Conservation (phyloP, 2,329 filamentous ascomycete genomes). For the Chalara sp. region DNA sequence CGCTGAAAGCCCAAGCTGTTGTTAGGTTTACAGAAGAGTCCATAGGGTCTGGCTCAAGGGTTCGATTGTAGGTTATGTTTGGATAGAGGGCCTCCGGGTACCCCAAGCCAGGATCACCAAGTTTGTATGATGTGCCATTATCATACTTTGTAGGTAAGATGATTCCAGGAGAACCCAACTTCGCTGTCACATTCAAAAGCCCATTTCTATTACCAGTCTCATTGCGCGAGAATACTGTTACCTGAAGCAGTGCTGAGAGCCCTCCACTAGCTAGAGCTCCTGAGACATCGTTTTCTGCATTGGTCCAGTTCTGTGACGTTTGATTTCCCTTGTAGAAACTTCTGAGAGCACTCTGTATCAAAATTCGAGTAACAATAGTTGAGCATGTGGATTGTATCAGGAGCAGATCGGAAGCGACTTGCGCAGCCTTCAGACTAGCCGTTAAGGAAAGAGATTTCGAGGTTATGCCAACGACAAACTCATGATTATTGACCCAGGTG, state of each 20-base stretch:
- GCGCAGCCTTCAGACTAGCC: slow-evolving; percentile 79
- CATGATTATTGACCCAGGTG: slow-evolving; percentile 56
- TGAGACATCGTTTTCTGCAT: slow-evolving; percentile 56
- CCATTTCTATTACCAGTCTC: slow-evolving; percentile 47
- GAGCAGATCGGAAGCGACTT: slow-evolving; percentile 71
- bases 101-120: slow-evolving; percentile 54
- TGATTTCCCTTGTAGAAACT: slow-evolving; percentile 50
- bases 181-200: slow-evolving; percentile 58
- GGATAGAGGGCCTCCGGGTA: slow-evolving; percentile 71
- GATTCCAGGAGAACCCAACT: slow-evolving; percentile 38
- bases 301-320: slow-evolving; percentile 51
- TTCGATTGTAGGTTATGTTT: slow-evolving; percentile 58
- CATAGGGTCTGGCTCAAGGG: slow-evolving; percentile 16
- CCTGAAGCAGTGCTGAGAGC: slow-evolving; percentile 54
- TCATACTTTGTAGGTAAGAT: slow-evolving; percentile 51
- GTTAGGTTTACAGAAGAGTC: slow-evolving; percentile 19
- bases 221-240: slow-evolving; percentile 65
- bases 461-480: slow-evolving; percentile 51
- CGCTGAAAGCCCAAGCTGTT: slow-evolving; percentile 19
- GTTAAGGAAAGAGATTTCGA: slow-evolving; percentile 64
- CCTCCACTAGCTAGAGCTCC: slow-evolving; percentile 59
- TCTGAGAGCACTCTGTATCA: slow-evolving; percentile 48
- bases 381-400: slow-evolving; percentile 70
- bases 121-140: slow-evolving; percentile 48
- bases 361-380: slow-evolving; percentile 61